Evolutionary conservation across 2,329 filamentous ascomycete species (phyloP).

Genomic region (Tolypocladium capitatum): DNA sequence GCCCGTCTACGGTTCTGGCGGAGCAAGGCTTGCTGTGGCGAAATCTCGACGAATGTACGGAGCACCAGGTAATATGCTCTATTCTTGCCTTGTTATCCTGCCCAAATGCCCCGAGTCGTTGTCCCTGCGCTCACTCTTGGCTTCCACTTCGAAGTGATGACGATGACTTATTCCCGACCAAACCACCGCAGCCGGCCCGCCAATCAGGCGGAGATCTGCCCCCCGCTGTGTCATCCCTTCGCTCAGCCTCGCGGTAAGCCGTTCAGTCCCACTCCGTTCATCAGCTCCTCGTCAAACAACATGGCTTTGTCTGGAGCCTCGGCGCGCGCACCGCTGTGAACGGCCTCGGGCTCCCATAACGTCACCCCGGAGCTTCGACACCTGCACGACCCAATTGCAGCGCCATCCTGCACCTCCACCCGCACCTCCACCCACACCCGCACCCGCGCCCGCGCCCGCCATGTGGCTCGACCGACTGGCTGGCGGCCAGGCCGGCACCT

Average conservation of each 20-base stretch:
- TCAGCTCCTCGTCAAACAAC: not conserved
- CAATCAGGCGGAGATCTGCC: not conserved
- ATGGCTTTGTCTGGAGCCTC: not conserved
- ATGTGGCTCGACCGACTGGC: conserved; percentile 92
- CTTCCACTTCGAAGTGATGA: too few species aligned
- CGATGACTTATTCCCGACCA: too few species aligned
- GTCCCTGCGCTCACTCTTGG: too few species aligned
- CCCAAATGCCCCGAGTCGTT: too few species aligned
- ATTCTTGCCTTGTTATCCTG: too few species aligned
- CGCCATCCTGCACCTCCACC: conserved; percentile 1
- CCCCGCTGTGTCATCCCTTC: not conserved
- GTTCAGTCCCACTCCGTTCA: too few species aligned
- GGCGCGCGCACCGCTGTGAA: not conserved
- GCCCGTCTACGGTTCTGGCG: too few species aligned
- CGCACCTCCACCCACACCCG: too few species aligned
- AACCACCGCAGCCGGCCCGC: not conserved
- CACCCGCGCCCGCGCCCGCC: too few species aligned
- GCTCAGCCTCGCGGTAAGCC: not conserved
- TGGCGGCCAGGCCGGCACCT: conserved; percentile 47
- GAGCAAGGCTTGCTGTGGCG: too few species aligned
- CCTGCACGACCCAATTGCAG: not conserved
- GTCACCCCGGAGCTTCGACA: not conserved
- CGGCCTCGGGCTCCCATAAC: not conserved
- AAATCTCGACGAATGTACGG: too few species aligned
- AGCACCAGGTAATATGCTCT: too few species aligned